A percentile compares a stretch with the other conserved stretches of the same genome.
Conservation (phyloP, 352 stramenopile species). For the Ophiocytium majus region DNA sequence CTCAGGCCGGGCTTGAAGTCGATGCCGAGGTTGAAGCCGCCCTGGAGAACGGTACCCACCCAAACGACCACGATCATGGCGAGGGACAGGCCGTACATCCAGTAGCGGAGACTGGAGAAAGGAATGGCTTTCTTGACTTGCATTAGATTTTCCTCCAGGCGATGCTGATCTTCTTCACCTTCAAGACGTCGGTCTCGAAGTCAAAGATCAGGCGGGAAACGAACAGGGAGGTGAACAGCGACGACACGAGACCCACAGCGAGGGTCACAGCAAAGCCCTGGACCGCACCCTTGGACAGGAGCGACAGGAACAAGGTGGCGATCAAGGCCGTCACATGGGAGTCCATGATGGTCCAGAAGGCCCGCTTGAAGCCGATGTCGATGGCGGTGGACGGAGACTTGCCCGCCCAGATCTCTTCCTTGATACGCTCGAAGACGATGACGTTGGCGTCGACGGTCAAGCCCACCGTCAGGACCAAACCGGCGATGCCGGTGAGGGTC, state of each 20-base stretch:
- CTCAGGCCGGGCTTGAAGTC: conserved; percentile 17
- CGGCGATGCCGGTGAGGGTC: conserved; percentile 19
- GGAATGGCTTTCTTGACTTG: too few species aligned
- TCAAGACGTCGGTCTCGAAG: neutral
- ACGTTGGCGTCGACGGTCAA: conserved; percentile 24
- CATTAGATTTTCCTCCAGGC: too few species aligned
- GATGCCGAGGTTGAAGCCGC: conserved; percentile 1
- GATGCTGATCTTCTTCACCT: too few species aligned
- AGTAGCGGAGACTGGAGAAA: too few species aligned
- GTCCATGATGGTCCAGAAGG: conserved; percentile 25
- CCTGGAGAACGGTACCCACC: conserved; percentile 12
- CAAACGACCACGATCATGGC: conserved; percentile 5
- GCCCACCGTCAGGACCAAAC: conserved; percentile 19
- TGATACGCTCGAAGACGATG: conserved; percentile 25
- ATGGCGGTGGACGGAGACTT: neutral
- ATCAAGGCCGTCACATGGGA: conserved; percentile 14
- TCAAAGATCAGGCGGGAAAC: conserved; percentile 13
- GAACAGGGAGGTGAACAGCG: conserved; percentile 18
- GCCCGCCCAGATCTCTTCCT: conserved; percentile 14
- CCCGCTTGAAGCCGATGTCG: conserved; percentile 10
- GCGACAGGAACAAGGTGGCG: neutral
- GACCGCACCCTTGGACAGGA: conserved; percentile 3
- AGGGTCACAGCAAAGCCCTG: conserved; percentile 25
- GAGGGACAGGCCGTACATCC: too few species aligned
- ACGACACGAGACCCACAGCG: conserved; percentile 15